A percentile compares a stretch with the other conserved stretches of the same genome.
These are phyloP conservation scores for Ehretia macrophylla DNA, from an alignment of 257 asterid genomes.

Conservation along the genomic window DNA sequence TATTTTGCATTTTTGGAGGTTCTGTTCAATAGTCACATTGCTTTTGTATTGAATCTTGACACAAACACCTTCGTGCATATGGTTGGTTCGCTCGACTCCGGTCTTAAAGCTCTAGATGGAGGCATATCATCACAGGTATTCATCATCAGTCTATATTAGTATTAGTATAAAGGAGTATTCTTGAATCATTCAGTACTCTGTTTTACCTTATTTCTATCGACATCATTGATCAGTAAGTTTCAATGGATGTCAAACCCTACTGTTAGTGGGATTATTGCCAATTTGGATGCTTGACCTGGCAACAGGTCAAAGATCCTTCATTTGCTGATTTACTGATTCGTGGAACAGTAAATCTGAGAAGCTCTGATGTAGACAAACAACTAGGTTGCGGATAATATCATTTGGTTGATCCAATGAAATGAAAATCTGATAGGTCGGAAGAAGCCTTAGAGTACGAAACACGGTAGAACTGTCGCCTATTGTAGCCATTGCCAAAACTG, in stretches of 20 bases:
- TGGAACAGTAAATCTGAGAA: neutral
- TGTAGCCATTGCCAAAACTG: too few relatives aligned
- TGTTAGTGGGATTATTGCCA: neutral
- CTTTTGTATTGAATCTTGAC: slow-evolving; percentile 67
- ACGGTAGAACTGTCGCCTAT: too few relatives aligned
- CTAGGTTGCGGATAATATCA: neutral
- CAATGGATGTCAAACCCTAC: neutral
- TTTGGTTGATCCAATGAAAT: neutral
- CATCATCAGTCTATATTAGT: slow-evolving; percentile 7
- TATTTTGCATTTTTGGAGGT: slow-evolving; percentile 90
- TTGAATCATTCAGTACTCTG: slow-evolving; percentile 4
- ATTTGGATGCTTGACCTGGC: neutral
- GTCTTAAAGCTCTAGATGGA: slow-evolving; percentile 88
- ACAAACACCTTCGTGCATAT: slow-evolving; percentile 77
- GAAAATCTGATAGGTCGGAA: neutral
- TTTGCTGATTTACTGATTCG: neutral
- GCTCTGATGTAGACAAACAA: neutral
- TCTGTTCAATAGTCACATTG: slow-evolving; percentile 74
- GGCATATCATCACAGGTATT: slow-evolving; percentile 88
- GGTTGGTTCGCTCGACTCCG: slow-evolving; percentile 90
- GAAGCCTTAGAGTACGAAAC: too few relatives aligned
- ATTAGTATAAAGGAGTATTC: slow-evolving; percentile 2
- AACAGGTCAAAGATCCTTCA: neutral
- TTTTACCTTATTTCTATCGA: neutral
- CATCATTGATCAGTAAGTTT: neutral